These are phyloP conservation scores for Pisolithus albus DNA, from an alignment of 768 basidiomycete species.

Conservation along the genomic window DNA sequence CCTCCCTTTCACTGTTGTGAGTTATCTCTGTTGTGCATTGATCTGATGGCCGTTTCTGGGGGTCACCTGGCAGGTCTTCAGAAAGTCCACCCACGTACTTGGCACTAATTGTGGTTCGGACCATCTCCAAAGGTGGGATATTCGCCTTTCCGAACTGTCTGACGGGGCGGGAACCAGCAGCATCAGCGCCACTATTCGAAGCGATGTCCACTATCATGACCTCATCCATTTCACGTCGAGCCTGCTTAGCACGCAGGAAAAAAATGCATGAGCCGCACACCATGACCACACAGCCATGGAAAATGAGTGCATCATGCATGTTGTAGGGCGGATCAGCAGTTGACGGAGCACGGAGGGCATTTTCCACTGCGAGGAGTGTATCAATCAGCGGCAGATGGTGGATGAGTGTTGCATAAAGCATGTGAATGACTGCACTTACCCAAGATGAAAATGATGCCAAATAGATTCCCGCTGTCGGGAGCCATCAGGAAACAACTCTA, in stretches of 20 bases:
- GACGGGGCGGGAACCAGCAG: background rate
- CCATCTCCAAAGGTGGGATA: background rate
- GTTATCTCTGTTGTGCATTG: background rate
- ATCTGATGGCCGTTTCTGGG: background rate
- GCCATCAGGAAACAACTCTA: background rate
- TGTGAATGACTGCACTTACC: constrained; percentile 33
- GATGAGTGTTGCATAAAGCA: background rate
- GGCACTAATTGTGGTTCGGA: background rate
- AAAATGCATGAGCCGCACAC: constrained; percentile 36
- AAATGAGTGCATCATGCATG: constrained; percentile 62
- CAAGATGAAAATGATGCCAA: constrained; percentile 55
- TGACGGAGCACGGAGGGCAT: constrained; percentile 57
- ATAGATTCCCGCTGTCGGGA: constrained; percentile 51
- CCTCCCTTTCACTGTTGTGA: too few relatives aligned
- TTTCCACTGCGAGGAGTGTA: constrained; percentile 39
- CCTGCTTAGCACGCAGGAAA: constrained; percentile 54
- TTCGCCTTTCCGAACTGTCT: background rate
- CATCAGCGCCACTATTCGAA: background rate
- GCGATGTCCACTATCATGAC: constrained; percentile 28
- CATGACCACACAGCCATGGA: constrained; percentile 51
- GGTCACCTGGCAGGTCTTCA: background rate
- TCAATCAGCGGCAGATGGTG: too few relatives aligned
- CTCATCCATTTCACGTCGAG: constrained; percentile 56
- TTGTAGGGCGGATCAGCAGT: constrained; percentile 64
- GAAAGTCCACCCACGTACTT: too few relatives aligned